Evolutionary conservation across 306 rosid species (phyloP).

Genomic region (Vigna unguiculata): DNA sequence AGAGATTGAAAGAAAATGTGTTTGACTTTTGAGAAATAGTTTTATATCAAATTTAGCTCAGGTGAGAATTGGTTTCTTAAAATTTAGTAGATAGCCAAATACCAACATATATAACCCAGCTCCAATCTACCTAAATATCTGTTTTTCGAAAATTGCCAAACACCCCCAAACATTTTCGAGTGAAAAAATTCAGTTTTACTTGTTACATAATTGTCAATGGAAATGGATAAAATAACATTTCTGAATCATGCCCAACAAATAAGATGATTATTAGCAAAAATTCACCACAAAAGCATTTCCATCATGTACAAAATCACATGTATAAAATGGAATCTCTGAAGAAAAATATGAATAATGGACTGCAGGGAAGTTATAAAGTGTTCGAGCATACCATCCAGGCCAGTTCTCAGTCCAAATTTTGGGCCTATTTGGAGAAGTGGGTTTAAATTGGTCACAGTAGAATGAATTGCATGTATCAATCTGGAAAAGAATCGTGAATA

Average conservation of each 20-base stretch:
- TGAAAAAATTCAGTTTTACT: neutral
- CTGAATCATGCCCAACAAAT: conserved; percentile 1
- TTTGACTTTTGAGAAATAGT: neutral
- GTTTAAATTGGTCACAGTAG: conserved; percentile 88
- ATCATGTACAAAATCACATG: conserved; percentile 2
- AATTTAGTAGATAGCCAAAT: conserved; percentile 7
- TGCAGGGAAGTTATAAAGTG: conserved; percentile 12
- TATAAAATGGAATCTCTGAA: conserved; percentile 12
- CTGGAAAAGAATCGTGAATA: conserved; percentile 58
- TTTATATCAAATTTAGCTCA: neutral
- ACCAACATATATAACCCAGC: neutral
- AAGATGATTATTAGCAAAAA: neutral
- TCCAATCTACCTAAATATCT: neutral
- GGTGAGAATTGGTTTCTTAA: conserved; percentile 1
- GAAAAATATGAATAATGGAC: conserved; percentile 36
- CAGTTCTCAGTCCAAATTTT: conserved; percentile 98
- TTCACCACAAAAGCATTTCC: conserved; percentile 7
- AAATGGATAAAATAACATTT: neutral
- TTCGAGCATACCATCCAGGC: conserved; percentile 89
- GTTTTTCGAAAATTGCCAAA: neutral
- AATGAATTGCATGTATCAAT: conserved; percentile 92
- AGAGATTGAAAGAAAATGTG: neutral
- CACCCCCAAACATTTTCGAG: neutral
- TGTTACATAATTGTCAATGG: conserved; percentile 29
- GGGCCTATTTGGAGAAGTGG: conserved; percentile 85